Evolutionary conservation across 1,139 yeast species (phyloP).

Genomic region (Scheffersomyces cryptocercus): DNA sequence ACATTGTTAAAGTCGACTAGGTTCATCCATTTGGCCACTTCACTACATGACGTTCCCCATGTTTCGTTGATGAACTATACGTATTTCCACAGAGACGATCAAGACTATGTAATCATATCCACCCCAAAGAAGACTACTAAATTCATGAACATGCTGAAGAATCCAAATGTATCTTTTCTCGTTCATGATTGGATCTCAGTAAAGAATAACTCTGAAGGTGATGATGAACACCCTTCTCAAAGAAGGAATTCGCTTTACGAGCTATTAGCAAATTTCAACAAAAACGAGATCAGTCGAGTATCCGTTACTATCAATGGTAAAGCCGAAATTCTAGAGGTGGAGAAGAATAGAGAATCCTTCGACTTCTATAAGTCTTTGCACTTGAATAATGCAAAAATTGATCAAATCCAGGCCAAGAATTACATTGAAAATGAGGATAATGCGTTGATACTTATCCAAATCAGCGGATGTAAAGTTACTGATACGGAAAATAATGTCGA

Average conservation of each 20-base stretch:
- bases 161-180: conserved; percentile 75
- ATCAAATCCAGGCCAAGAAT: conserved; percentile 60
- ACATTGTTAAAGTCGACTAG: conserved; percentile 57
- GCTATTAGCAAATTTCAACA: conserved; percentile 70
- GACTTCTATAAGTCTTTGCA: conserved; percentile 61
- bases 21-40: conserved; percentile 81
- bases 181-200: conserved; percentile 87
- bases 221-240: conserved; percentile 19
- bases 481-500: conserved; percentile 72
- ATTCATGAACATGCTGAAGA: conserved; percentile 60
- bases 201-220: conserved; percentile 22
- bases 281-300: conserved; percentile 70
- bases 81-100: conserved; percentile 44
- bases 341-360: conserved; percentile 42
- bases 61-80: conserved; percentile 89
- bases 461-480: conserved; percentile 74
- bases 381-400: conserved; percentile 64
- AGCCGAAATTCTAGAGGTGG: conserved; percentile 54
- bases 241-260: conserved; percentile 54
- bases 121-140: conserved; percentile 72
- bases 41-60: conserved; percentile 68
- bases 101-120: conserved; percentile 62
- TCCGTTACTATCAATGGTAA: conserved; percentile 77
- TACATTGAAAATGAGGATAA: conserved; percentile 53
- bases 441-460: conserved; percentile 64